Base-by-base conservation (phyloP, 129 eudicot genomes). In the Pulicaria dysenterica region DNA sequence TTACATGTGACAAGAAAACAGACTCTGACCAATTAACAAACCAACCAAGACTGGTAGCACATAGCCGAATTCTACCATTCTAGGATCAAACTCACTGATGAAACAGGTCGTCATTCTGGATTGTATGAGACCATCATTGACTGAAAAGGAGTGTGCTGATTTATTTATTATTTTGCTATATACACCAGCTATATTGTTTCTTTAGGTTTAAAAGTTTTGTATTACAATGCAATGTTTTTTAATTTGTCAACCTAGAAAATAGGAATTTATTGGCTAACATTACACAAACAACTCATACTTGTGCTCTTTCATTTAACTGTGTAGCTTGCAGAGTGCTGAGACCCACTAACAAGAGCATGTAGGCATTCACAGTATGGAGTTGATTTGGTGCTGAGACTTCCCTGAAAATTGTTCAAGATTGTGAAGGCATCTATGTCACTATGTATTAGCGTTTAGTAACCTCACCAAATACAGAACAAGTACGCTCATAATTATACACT, bases 241-340 rank as follows among this genome's bases (percentile, higher is more conserved):
- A 24, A 14, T 12, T 31, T 43, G 19, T 42, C 49, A 70, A 57
- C n/a, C n/a, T 10, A 42, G 43, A 37, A 57, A 71, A 71, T 10
- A 55, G 31, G 51, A 53, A 24, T 8, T 12, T 56, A 17, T 8
- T 24, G 36, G 5, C 40, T n/a, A 73, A 34, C 40, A 59, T 59
- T 42, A 49, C 36, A 67, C 6, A 70, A 24, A 43, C 53, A 71
- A 46, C 59, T 59, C 59, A 36, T 58, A 45, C 14, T n/a, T 3
- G 39, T 24, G n/a, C 34, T 62, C 12, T 72, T 72, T 43, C 11
- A 14, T 45, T 44, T 72, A 24, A 24, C 31, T 24, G 31, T 44
- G 45, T 58, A 72, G 65, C 46, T 12, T 44, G 47, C 54, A 55
- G 31, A 16, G 55, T 19, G 17, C 64, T 17, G 46, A 34, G 15